These are phyloP conservation scores for Podila epigama DNA, from an alignment of 192 early-diverging fungal species.

Conservation along the genomic window DNA sequence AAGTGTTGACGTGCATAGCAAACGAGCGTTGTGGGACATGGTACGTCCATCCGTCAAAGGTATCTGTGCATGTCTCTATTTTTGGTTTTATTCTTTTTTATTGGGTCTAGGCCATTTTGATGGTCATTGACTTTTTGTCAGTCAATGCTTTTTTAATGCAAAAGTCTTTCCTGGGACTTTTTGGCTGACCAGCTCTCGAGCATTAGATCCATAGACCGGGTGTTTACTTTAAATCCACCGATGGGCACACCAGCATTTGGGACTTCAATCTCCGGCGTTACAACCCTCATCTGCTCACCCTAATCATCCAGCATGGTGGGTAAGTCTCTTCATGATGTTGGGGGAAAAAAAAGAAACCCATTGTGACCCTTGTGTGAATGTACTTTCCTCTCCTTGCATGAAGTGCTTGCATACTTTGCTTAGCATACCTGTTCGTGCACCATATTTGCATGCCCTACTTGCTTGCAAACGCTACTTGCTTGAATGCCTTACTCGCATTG, in stretches of 20 bases:
- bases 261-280: conserved; percentile 82
- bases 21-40: conserved; percentile 91
- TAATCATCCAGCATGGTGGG: conserved; percentile 65
- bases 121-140: too few relatives aligned
- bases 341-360: background rate
- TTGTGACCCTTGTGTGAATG: background rate
- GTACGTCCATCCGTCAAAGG: conserved; percentile 77
- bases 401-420: too few relatives aligned
- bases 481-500: too few relatives aligned
- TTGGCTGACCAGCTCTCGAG: background rate
- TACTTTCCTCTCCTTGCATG: too few relatives aligned
- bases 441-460: too few relatives aligned
- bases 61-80: too few relatives aligned
- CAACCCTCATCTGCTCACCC: conserved; percentile 75
- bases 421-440: too few relatives aligned
- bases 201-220: conserved; percentile 53
- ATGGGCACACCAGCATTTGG: conserved; percentile 89
- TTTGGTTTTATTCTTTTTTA: too few relatives aligned
- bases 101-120: too few relatives aligned
- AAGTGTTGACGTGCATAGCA: conserved; percentile 39
- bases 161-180: background rate
- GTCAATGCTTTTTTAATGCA: background rate
- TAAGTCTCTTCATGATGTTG: conserved; percentile 44
- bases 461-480: too few relatives aligned
- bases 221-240: conserved; percentile 95